Evolutionary conservation across 441 rosid genomes (phyloP).

Genomic region (Arabidopsis lyrata): DNA sequence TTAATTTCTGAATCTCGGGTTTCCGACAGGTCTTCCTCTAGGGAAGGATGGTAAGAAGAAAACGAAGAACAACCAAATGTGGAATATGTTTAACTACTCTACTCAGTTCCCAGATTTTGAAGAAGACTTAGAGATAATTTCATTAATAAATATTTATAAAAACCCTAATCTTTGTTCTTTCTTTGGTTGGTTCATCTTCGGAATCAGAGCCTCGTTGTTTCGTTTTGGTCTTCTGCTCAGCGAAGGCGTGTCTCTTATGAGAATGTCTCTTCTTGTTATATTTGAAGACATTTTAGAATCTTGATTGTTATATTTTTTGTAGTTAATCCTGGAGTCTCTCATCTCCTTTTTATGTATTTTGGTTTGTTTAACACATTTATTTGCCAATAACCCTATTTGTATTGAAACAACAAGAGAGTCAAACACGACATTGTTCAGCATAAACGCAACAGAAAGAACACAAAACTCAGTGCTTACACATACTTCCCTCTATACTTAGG

Average conservation of each 20-base stretch:
- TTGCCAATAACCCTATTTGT: slow-evolving; percentile 10
- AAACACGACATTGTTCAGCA: background rate
- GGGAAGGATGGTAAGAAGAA: slow-evolving; percentile 42
- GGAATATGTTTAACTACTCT: slow-evolving; percentile 25
- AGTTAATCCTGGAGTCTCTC: background rate
- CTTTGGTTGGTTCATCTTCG: slow-evolving; percentile 34
- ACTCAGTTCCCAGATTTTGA: slow-evolving; percentile 40
- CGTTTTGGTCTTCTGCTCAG: slow-evolving; percentile 28
- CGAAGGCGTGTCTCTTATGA: slow-evolving; percentile 38
- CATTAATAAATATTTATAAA: slow-evolving; percentile 33
- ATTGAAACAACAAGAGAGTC: slow-evolving; percentile 20
- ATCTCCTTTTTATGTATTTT: background rate
- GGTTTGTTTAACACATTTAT: background rate
- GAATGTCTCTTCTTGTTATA: slow-evolving; percentile 32
- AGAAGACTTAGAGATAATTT: slow-evolving; percentile 30
- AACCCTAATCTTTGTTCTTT: slow-evolving; percentile 30
- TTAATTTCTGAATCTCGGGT: background rate
- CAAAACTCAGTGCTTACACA: slow-evolving; percentile 49
- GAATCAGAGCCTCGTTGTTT: slow-evolving; percentile 34
- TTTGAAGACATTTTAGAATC: slow-evolving; percentile 16
- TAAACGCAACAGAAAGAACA: slow-evolving; percentile 11
- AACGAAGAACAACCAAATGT: slow-evolving; percentile 23
- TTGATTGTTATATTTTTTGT: slow-evolving; percentile 34
- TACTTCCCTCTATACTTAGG: slow-evolving; percentile 92
- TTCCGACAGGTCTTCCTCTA: slow-evolving; percentile 29